Evolutionary conservation across 108 stramenopile species (phyloP), one percentile per base, ranked within the genome.

Genomic region (Bacterosira constricta): DNA sequence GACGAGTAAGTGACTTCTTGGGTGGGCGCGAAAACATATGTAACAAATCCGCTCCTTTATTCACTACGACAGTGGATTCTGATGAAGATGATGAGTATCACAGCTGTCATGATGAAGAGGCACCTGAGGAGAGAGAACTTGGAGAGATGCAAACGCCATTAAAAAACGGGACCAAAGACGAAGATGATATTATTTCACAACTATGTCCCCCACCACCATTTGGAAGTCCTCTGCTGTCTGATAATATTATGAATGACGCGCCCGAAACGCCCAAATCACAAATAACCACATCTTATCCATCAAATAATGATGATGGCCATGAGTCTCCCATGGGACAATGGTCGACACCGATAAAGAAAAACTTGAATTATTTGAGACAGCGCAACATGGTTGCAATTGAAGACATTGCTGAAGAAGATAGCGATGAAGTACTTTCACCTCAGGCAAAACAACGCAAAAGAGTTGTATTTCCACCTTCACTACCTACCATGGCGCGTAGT

Each of bases 241-340:
- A 25, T 23, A 37, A 39, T 20, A n/a, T n/a, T n/a, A 45, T 35
- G 3, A 63, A 64, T n/a, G 56, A 46, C 5, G 37, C 62, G 17
- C 68, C 63, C n/a, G 7, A 10, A 29, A 77, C 62, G 0, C 69
- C 75, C 17, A 69, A 20, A 29, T 26, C 42, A 13, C 45, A 38
- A 25, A 47, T 31, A 30, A 23, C 76, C 13, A 61, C 49, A 25
- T 36, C 37, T 2, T 35, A 45, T n/a, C 39, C 37, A 41, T 1
- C 35, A 36, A 46, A 63, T 7, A 27, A 23, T 12, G 55, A 66
- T 44, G 45, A 37, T 57, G 4, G 32, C 32, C 54, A 47, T 20
- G 63, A 83, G 34, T 68, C 75, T 36, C 69, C 69, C 8, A 83
- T 83, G 82, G 82, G 80, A 10, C 82, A 86, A 66, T 83, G 85